A percentile compares a stretch with the other conserved stretches of the same genome.
Conservation (phyloP, 176 grass and related monocot species). For the Metroxylon sagu region DNA sequence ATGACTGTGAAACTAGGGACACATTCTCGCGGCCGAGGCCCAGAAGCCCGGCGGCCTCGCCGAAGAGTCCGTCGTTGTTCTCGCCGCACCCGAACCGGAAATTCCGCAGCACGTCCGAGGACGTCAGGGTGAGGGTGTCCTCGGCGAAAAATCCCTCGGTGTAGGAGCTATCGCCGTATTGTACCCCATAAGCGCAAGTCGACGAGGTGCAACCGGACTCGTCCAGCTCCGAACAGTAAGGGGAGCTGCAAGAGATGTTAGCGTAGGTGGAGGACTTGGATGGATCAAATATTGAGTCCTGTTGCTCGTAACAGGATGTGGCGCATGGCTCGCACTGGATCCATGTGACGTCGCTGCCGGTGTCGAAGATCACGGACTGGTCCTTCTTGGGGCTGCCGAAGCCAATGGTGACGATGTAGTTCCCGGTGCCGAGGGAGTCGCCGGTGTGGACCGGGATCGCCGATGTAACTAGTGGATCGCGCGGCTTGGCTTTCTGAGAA, state of each 20-base stretch:
- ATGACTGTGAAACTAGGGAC: constrained; percentile 53
- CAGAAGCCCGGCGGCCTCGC: constrained; percentile 41
- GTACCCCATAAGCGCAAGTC: constrained; percentile 45
- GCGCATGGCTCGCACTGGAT: constrained; percentile 76
- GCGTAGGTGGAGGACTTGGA: constrained; percentile 51
- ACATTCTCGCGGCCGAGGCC: constrained; percentile 52
- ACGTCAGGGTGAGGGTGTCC: constrained; percentile 49
- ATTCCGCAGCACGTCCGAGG: constrained; percentile 5
- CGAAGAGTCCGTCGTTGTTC: constrained; percentile 61
- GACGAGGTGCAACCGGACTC: constrained; percentile 7
- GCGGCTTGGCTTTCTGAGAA: neutral
- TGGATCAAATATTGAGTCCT: constrained; percentile 45
- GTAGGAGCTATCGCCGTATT: constrained; percentile 66
- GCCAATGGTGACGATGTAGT: constrained; percentile 58
- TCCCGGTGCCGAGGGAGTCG: constrained; percentile 24
- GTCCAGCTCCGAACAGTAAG: constrained; percentile 48
- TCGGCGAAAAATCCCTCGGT: constrained; percentile 59
- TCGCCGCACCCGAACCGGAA: constrained; percentile 74
- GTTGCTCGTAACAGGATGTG: constrained; percentile 37
- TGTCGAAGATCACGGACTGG: constrained; percentile 66
- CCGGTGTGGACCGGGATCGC: constrained; percentile 41
- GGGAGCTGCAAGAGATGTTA: constrained; percentile 65
- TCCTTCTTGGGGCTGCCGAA: constrained; percentile 44
- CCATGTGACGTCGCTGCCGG: constrained; percentile 88
- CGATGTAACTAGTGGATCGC: constrained; percentile 3